Conservation (phyloP, 371 early-diverging fungal species). For the Scutellospora calospora region DNA sequence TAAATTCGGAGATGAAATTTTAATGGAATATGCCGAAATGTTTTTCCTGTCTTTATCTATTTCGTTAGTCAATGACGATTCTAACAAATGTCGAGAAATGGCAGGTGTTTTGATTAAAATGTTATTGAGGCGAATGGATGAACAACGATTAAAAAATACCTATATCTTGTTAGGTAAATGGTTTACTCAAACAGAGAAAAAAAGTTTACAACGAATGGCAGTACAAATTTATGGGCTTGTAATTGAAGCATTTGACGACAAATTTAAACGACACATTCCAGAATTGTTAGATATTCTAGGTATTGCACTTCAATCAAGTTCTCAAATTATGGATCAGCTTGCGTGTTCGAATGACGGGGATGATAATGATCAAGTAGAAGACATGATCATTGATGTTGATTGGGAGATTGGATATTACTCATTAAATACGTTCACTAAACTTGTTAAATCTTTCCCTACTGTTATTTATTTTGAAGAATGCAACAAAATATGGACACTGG, state of each 20-base stretch:
- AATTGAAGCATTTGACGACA: slow-evolving; percentile 75
- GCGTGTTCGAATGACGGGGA: slow-evolving; percentile 47
- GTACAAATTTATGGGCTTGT: slow-evolving; percentile 87
- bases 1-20: slow-evolving; percentile 79
- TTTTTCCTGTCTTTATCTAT: slow-evolving; percentile 87
- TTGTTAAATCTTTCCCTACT: slow-evolving; percentile 65
- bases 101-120: slow-evolving; percentile 76
- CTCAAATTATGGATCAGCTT: slow-evolving; percentile 57
- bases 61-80: slow-evolving; percentile 89
- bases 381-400: slow-evolving; percentile 61
- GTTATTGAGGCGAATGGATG: slow-evolving; percentile 68
- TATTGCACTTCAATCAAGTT: slow-evolving; percentile 60
- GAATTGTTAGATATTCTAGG: slow-evolving; percentile 60
- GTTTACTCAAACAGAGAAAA: slow-evolving; percentile 66
- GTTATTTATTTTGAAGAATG: slow-evolving; percentile 56
- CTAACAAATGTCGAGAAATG: slow-evolving; percentile 91
- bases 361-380: slow-evolving; percentile 49
- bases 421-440: slow-evolving; percentile 77
- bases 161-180: slow-evolving; percentile 77
- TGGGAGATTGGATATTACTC: slow-evolving; percentile 91
- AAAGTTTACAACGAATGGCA: slow-evolving; percentile 74
- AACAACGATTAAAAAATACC: slow-evolving; percentile 61
- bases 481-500: slow-evolving; percentile 63
- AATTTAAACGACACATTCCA: slow-evolving; percentile 63
- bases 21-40: slow-evolving; percentile 80